phyloP scores from a whole-genome alignment of 768 basidiomycete species.

The Paxillus involutus region DNA sequence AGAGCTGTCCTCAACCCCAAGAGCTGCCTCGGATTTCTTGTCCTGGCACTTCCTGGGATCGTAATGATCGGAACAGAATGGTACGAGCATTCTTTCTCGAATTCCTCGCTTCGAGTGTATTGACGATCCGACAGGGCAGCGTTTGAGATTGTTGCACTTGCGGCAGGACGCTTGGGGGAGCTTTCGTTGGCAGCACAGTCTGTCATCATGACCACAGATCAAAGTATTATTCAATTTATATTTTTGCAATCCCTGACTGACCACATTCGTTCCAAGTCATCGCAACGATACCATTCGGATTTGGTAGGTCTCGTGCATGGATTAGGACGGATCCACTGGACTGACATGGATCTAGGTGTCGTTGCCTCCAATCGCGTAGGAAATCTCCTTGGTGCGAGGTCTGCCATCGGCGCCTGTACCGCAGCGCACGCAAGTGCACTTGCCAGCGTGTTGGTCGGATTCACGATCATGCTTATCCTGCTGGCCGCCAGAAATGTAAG shows the following conservation, averaged over 20 bases:
- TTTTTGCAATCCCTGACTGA: neutral
- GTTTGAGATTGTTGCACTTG: slow-evolving; percentile 79
- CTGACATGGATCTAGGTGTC: slow-evolving; percentile 40
- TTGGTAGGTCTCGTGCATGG: slow-evolving; percentile 37
- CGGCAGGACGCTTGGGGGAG: slow-evolving; percentile 69
- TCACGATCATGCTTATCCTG: slow-evolving; percentile 57
- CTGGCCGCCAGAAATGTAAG: slow-evolving; percentile 57
- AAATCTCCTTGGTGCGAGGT: slow-evolving; percentile 64
- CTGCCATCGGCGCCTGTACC: slow-evolving; percentile 50
- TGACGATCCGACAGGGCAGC: slow-evolving; percentile 55
- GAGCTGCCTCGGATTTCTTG: slow-evolving; percentile 58
- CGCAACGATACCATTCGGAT: slow-evolving; percentile 75
- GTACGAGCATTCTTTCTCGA: slow-evolving; percentile 34
- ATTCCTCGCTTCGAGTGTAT: neutral
- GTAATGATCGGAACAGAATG: slow-evolving; percentile 82
- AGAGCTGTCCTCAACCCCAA: slow-evolving; percentile 42
- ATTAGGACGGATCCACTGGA: neutral
- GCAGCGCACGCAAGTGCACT: slow-evolving; percentile 65
- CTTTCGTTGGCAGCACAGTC: slow-evolving; percentile 72
- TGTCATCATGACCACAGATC: slow-evolving; percentile 79
- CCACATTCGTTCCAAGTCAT: slow-evolving; percentile 43
- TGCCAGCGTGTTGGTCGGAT: slow-evolving; percentile 59
- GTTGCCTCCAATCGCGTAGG: slow-evolving; percentile 74
- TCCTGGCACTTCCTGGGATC: slow-evolving; percentile 73
- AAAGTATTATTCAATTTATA: slow-evolving; percentile 42